Base-by-base conservation (phyloP, 192 early-diverging fungal species). In the Backusella morwellensis region DNA sequence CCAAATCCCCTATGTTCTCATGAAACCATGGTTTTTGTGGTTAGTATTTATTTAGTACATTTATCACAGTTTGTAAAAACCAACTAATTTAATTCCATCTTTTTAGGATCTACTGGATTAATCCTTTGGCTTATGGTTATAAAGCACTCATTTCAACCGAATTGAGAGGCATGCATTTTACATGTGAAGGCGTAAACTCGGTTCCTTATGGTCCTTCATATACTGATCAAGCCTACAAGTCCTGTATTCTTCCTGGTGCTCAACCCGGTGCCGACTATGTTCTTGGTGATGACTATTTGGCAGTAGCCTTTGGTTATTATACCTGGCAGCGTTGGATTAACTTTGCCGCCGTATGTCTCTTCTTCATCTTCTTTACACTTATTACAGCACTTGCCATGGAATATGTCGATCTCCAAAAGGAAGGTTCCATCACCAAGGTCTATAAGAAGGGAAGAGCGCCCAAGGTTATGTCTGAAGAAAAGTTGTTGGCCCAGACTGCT, bases 131-230 rank as follows among this genome's bases (percentile, higher is more conserved):
- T 0, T 95, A 93, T 75, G 91, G 90, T 23, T 90, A 89, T 80
- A 88, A 88, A 74, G 87, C 89, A 14, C 81, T 95, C n/a, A 81
- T 93, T 83, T 85, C 85, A 50, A 93, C 92, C 76, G 93, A 94
- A 84, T 88, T 92, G 68, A 82, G 63, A 36, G 81, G 77, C 3
- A 56, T 56, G 40, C 23, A 80, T 17, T 75, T 80, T 66, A 47
- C 50, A 21, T 81, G 80, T 66, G 76, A 75, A 42, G 80, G 75
- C 11, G 7, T 40, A 38, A 76, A 73, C 35, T 66, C 68, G 4
- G 75, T 90, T 40, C 90, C 90, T 32, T 82, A 70, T 72, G 91
- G 88, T 9, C 82, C 86, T 6, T 74, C 70, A 3, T 89, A 89
- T 67, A 79, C 77, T 41, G 36, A 86, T 36, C 79, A 84, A 32